Conservation (phyloP, 2,329 filamentous ascomycete genomes). For the Aspergillus sp. region DNA sequence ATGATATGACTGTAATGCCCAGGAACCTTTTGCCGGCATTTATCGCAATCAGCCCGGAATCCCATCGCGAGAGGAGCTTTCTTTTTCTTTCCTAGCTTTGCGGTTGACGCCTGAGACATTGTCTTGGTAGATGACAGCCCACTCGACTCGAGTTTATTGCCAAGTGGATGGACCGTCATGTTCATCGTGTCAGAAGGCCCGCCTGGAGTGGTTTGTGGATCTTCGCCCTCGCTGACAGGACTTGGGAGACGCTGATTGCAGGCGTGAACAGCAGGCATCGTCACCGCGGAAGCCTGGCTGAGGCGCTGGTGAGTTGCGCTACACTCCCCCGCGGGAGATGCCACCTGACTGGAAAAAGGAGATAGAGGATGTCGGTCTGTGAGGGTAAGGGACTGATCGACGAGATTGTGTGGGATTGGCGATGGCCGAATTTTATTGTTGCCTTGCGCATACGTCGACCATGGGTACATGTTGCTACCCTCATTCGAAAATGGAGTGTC, state of each 20-base stretch:
- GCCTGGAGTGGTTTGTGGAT: slow-evolving; percentile 2
- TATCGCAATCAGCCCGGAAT: slow-evolving; percentile 73
- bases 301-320: not conserved
- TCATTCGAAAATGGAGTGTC: slow-evolving; percentile 15
- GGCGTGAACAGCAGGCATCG: slow-evolving; percentile 10
- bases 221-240: slow-evolving; percentile 38
- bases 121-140: too few relatives aligned
- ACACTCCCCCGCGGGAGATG: not conserved
- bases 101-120: not conserved
- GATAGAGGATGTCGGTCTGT: slow-evolving; percentile 20
- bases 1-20: slow-evolving; percentile 81
- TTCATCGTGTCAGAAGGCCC: not conserved
- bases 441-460: slow-evolving; percentile 17
- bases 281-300: not conserved
- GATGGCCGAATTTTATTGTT: slow-evolving; percentile 23
- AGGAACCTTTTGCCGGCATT: slow-evolving; percentile 70
- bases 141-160: too few relatives aligned
- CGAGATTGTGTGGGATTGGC: slow-evolving; percentile 27
- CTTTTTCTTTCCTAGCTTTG: slow-evolving; percentile 40
- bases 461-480: slow-evolving; percentile 15
- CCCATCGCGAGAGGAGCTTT: slow-evolving; percentile 70
- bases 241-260: slow-evolving; percentile 34
- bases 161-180: not conserved
- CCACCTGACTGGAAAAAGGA: not conserved
- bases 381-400: slow-evolving; percentile 30